Evolutionary conservation across 2,329 filamentous ascomycete genomes (phyloP).

Genomic region (Fusarium floridanum): DNA sequence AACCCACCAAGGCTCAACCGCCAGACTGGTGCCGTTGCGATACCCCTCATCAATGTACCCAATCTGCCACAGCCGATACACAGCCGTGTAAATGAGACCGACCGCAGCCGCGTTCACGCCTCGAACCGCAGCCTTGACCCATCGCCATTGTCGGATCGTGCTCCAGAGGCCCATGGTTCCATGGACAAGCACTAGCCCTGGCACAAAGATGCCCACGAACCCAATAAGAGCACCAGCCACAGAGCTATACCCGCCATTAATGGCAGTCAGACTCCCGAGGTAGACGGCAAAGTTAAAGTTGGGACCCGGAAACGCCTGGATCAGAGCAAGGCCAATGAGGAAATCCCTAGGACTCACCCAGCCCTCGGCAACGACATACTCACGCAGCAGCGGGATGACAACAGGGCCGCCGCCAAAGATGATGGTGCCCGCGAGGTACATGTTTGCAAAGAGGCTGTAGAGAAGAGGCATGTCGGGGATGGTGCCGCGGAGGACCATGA

Average conservation of each 20-base stretch:
- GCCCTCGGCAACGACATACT: constrained; percentile 74
- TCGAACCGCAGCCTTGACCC: constrained; percentile 63
- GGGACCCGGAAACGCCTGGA: constrained; percentile 73
- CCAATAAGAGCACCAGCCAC: constrained; percentile 64
- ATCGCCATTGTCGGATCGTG: constrained; percentile 58
- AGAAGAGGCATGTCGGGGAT: constrained; percentile 57
- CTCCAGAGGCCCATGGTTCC: constrained; percentile 69
- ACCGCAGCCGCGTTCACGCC: constrained; percentile 72
- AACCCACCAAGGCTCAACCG: constrained; percentile 73
- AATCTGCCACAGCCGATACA: constrained; percentile 73
- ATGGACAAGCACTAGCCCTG: constrained; percentile 62
- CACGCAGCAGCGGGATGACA: constrained; percentile 72
- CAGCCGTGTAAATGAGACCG: constrained; percentile 73
- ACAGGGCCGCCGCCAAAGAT: constrained; percentile 76
- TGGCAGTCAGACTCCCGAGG: constrained; percentile 64
- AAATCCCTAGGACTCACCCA: constrained; percentile 81
- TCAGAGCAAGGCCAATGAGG: constrained; percentile 78
- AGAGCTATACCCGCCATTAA: constrained; percentile 52
- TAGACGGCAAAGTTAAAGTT: constrained; percentile 69
- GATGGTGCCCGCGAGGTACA: constrained; percentile 80
- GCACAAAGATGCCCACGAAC: constrained; percentile 65
- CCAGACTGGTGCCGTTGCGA: constrained; percentile 64
- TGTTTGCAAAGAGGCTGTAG: constrained; percentile 76
- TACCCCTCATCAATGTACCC: constrained; percentile 67
- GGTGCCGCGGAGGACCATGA: constrained; percentile 66